Evolutionary conservation across 345 rosid species (phyloP).

Genomic region (Rhodamnia rubescens): DNA sequence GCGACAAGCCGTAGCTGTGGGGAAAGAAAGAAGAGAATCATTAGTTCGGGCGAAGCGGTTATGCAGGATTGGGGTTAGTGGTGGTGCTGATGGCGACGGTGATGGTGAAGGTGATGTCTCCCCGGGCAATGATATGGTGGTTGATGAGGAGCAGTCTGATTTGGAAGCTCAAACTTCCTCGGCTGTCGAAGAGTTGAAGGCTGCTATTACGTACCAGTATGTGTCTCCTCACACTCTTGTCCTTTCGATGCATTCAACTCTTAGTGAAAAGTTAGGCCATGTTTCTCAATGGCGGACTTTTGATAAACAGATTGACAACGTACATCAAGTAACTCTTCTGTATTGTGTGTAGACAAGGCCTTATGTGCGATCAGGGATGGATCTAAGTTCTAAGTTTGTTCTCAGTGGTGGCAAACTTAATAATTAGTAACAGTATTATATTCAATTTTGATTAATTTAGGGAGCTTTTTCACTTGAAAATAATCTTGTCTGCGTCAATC

Average conservation of each 20-base stretch:
- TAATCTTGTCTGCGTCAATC: neutral
- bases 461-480: neutral
- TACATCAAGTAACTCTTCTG: neutral
- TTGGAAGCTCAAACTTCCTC: constrained; percentile 56
- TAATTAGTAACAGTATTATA: neutral
- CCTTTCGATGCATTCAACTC: neutral
- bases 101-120: constrained; percentile 22
- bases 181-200: constrained; percentile 67
- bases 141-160: constrained; percentile 67
- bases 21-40: constrained; percentile 81
- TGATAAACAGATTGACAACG: neutral
- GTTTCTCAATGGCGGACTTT: neutral
- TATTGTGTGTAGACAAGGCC: neutral
- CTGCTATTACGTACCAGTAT: constrained; percentile 58
- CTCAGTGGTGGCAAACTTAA: neutral
- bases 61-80: constrained; percentile 63
- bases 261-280: neutral
- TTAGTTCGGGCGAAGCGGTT: constrained; percentile 81
- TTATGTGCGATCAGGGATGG: neutral
- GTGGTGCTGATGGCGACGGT: constrained; percentile 2
- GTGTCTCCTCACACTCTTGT: constrained; percentile 9
- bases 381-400: neutral
- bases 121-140: constrained; percentile 52
- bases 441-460: neutral
- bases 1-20: constrained; percentile 75